Evolutionary conservation across 192 early-diverging fungal species (phyloP).

Genomic region (Spinellus fusiger): DNA sequence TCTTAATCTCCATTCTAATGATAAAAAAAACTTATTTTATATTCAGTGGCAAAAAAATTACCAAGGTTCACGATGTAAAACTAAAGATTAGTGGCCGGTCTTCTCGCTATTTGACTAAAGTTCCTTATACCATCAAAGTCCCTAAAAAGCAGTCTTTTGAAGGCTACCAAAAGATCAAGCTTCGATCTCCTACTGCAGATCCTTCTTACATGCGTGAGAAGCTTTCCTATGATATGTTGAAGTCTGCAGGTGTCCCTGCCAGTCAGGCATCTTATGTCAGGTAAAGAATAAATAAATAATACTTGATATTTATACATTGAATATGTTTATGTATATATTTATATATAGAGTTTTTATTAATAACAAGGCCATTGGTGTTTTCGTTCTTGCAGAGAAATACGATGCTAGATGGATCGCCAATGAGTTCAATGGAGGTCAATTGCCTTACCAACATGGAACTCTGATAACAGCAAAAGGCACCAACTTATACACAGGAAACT

Average conservation of each 20-base stretch:
- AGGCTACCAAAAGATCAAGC: conserved; percentile 21
- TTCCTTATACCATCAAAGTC: conserved; percentile 23
- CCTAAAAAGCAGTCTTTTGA: conserved; percentile 1
- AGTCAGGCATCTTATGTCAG: conserved; percentile 14
- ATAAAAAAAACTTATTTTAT: background rate
- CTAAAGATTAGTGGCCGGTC: conserved; percentile 21
- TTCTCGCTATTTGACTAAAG: conserved; percentile 15
- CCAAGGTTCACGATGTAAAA: background rate
- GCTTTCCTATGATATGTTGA: conserved; percentile 7
- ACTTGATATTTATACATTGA: background rate
- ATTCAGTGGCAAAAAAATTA: conserved; percentile 5
- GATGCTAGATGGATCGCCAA: conserved; percentile 4
- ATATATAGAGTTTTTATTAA: conserved; percentile 16
- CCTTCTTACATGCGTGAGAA: conserved; percentile 29
- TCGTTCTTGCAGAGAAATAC: conserved; percentile 7
- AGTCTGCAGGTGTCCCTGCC: conserved; percentile 12
- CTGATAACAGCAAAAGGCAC: conserved; percentile 5
- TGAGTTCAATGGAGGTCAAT: background rate
- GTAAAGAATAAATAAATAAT: background rate
- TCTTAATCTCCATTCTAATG: background rate
- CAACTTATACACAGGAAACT: background rate
- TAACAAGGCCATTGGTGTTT: conserved; percentile 3
- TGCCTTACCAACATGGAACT: background rate
- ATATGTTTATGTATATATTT: background rate
- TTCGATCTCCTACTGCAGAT: conserved; percentile 15